phyloP scores from a whole-genome alignment of 2,329 filamentous ascomycete genomes.

The Corniculantispora saksenae region DNA sequence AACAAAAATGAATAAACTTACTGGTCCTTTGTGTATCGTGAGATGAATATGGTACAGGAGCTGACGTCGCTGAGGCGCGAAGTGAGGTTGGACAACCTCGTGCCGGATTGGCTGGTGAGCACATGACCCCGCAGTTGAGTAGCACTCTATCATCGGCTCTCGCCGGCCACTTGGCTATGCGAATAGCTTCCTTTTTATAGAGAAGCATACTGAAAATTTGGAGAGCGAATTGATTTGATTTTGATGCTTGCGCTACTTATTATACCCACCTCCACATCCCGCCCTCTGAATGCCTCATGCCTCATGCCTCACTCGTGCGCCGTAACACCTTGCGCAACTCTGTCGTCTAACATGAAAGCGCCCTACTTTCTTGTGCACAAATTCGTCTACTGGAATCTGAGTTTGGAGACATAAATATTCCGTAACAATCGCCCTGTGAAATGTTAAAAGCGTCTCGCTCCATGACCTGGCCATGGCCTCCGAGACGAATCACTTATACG shows the following conservation, averaged over 20 bases:
- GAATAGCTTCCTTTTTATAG: not conserved
- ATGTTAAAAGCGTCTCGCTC: not conserved
- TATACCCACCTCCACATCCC: not conserved
- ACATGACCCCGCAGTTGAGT: constrained; percentile 16
- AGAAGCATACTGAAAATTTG: too few relatives aligned
- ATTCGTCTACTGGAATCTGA: not conserved
- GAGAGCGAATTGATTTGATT: not conserved
- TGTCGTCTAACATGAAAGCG: not conserved
- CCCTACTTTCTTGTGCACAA: not conserved
- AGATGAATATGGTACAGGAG: not conserved
- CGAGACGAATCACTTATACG: constrained; percentile 7
- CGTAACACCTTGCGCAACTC: not conserved
- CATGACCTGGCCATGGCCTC: not conserved
- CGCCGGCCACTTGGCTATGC: not conserved
- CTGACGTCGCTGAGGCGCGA: not conserved
- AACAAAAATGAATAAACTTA: constrained; percentile 7
- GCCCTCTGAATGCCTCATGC: not conserved
- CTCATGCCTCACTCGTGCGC: not conserved
- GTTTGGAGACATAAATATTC: not conserved
- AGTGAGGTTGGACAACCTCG: not conserved
- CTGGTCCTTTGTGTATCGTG: constrained; percentile 3
- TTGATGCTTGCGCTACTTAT: not conserved
- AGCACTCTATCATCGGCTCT: not conserved
- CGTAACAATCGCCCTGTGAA: not conserved
- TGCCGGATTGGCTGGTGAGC: not conserved